Evolutionary conservation across 2,329 filamentous ascomycete species (phyloP).

Genomic region (Aspergillus versicolor): DNA sequence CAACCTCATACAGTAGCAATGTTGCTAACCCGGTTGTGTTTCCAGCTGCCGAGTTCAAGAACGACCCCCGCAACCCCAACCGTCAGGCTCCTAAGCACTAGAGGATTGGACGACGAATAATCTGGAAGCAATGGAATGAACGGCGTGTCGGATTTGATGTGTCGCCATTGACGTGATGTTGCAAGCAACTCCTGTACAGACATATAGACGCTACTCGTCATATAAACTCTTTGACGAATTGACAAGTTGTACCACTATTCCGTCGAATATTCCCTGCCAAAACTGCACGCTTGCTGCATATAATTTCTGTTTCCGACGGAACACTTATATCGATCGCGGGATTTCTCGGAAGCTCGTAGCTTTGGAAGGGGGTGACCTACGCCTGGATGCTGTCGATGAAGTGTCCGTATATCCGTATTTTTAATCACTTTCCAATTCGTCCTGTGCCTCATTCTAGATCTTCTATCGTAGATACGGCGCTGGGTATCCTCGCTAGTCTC

Average conservation of each 20-base stretch:
- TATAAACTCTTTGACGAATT: conserved; percentile 33
- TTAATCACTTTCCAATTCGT: not conserved
- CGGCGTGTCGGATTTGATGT: conserved; percentile 21
- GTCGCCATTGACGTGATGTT: conserved; percentile 26
- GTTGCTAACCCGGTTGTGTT: conserved; percentile 21
- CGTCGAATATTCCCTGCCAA: not conserved
- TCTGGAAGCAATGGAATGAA: conserved; percentile 17
- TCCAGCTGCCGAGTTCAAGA: conserved; percentile 89
- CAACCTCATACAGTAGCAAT: not conserved
- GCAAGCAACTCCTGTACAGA: conserved; percentile 38
- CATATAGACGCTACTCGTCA: conserved; percentile 38
- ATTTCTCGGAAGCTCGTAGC: not conserved
- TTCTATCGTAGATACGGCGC: not conserved
- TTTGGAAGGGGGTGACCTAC: not conserved
- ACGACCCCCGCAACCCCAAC: conserved; percentile 80
- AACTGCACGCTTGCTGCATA: not conserved
- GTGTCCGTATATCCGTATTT: not conserved
- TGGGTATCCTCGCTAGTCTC: not conserved
- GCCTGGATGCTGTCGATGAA: not conserved
- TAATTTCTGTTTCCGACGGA: not conserved
- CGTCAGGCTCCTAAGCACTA: conserved; percentile 40
- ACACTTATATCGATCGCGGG: not conserved
- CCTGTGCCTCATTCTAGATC: not conserved
- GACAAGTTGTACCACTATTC: conserved; percentile 40
- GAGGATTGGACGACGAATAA: conserved; percentile 20